Conservation (phyloP, 352 stramenopile species). For the Pythium dissimile region DNA sequence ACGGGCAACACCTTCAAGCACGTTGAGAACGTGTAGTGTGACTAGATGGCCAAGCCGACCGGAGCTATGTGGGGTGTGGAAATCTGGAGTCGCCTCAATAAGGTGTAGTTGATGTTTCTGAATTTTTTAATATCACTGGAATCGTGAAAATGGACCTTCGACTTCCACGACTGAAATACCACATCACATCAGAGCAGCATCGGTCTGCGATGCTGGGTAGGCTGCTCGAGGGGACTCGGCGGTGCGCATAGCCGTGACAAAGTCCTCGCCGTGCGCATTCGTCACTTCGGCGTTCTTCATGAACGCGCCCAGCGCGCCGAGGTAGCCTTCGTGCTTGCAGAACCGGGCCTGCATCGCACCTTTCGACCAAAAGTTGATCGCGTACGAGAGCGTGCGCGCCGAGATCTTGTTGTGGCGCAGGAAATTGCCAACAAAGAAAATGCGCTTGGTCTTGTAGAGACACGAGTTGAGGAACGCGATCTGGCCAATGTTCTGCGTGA, state of each 20-base stretch:
- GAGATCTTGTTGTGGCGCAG: conserved; percentile 97
- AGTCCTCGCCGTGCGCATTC: conserved; percentile 63
- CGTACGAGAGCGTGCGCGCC: conserved; percentile 88
- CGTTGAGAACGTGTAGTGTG: conserved; percentile 55
- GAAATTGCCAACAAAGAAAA: conserved; percentile 98
- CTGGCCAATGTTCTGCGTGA: conserved; percentile 98
- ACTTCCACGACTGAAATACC: too few relatives aligned
- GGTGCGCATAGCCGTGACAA: conserved; percentile 38
- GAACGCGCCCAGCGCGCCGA: conserved; percentile 97
- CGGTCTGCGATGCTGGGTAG: too few relatives aligned
- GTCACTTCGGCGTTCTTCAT: conserved; percentile 81
- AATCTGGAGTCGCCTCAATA: too few relatives aligned
- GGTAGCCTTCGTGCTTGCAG: conserved; percentile 97
- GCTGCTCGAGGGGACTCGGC: conserved; percentile 11
- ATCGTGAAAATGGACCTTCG: too few relatives aligned
- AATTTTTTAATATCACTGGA: background rate
- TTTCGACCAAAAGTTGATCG: conserved; percentile 99
- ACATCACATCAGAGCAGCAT: too few relatives aligned
- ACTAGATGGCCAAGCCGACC: background rate
- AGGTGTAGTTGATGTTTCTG: background rate
- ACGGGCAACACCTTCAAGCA: conserved; percentile 53
- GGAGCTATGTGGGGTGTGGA: background rate
- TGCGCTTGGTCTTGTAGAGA: conserved; percentile 95
- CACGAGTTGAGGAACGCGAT: conserved; percentile 98
- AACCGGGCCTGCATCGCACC: conserved; percentile 91